Evolutionary conservation across 352 stramenopile genomes (phyloP).

Genomic region (Globisporangium spinosum): DNA sequence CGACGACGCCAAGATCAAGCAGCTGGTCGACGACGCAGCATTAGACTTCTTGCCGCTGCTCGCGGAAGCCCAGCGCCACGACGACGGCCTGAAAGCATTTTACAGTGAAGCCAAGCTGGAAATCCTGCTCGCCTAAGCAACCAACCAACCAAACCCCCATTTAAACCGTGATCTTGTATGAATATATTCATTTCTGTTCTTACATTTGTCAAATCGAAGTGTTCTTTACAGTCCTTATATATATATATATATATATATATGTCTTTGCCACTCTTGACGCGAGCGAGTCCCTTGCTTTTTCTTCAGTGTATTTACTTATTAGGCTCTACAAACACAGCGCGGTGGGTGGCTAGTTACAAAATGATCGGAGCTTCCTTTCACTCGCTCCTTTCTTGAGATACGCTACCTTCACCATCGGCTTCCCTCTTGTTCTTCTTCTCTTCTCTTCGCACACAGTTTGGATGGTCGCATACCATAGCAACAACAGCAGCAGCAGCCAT

Average conservation of each 20-base stretch:
- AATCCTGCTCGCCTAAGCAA: slow-evolving; percentile 16
- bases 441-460: not conserved
- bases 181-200: slow-evolving; percentile 23
- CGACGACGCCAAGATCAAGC: slow-evolving; percentile 41
- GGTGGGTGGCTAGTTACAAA: slow-evolving; percentile 11
- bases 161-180: slow-evolving; percentile 16
- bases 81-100: slow-evolving; percentile 17
- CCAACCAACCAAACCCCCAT: not conserved
- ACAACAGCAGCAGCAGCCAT: not conserved
- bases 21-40: slow-evolving; percentile 25
- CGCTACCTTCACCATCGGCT: slow-evolving; percentile 4
- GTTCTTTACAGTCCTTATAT: not conserved
- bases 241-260: no score
- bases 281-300: slow-evolving; percentile 10
- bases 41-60: slow-evolving; percentile 22
- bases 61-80: slow-evolving; percentile 14
- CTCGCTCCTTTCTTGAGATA: slow-evolving; percentile 7
- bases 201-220: slow-evolving; percentile 8
- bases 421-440: not conserved
- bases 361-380: slow-evolving; percentile 5
- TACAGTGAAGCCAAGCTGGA: slow-evolving; percentile 18
- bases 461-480: not conserved
- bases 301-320: slow-evolving; percentile 10
- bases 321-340: slow-evolving; percentile 12
- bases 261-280: not conserved